These are phyloP conservation scores for Parietaria judaica DNA, from an alignment of 306 rosid species.

Conservation along the genomic window DNA sequence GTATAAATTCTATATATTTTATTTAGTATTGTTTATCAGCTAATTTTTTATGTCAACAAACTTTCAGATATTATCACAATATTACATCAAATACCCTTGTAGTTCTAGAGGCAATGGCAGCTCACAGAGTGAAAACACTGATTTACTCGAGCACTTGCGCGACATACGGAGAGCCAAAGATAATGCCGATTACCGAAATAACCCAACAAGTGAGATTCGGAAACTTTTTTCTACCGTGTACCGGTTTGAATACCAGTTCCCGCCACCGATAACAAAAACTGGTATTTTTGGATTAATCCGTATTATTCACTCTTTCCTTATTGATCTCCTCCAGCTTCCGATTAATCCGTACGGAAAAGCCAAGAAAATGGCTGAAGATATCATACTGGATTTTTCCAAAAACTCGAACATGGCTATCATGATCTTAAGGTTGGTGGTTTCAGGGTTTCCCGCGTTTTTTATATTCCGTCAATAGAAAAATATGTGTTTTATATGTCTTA, in stretches of 20 bases:
- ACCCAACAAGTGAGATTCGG: constrained; percentile 61
- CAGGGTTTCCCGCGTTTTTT: neutral
- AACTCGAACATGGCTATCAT: constrained; percentile 86
- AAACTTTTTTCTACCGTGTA: neutral
- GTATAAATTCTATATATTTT: too few relatives aligned
- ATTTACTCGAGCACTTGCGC: constrained; percentile 98
- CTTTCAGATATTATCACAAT: constrained; percentile 87
- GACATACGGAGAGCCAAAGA: constrained; percentile 87
- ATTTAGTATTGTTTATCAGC: neutral
- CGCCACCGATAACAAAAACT: too few relatives aligned
- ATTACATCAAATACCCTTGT: constrained; percentile 86
- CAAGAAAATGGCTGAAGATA: constrained; percentile 97
- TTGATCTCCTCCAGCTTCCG: constrained; percentile 41
- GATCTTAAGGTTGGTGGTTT: constrained; percentile 64
- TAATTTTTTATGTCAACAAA: neutral
- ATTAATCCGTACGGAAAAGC: constrained; percentile 99
- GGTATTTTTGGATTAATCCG: neutral
- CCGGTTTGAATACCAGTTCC: neutral
- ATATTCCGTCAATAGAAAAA: too few relatives aligned
- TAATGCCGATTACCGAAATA: constrained; percentile 91
- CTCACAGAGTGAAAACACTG: constrained; percentile 67
- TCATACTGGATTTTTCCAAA: constrained; percentile 86
- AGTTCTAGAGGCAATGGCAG: constrained; percentile 86
- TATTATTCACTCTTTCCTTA: neutral
- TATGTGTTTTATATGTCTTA: neutral